Evolutionary conservation across 352 stramenopile genomes (phyloP).

Genomic region (Phytophthora aleatoria): DNA sequence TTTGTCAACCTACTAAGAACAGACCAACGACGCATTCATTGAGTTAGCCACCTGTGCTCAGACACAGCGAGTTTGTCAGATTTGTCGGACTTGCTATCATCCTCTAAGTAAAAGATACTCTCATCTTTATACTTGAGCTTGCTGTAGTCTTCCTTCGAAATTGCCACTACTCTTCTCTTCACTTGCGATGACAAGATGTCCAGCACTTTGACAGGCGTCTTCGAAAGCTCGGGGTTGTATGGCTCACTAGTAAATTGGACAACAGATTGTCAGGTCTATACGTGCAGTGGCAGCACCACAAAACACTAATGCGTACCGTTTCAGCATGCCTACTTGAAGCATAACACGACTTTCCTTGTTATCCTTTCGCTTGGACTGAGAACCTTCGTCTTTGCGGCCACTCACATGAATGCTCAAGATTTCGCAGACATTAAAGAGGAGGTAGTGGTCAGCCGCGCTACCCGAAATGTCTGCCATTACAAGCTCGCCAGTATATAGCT

Average conservation of each 20-base stretch:
- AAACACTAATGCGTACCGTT: conserved; percentile 47
- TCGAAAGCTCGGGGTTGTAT: conserved; percentile 56
- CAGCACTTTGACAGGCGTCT: conserved; percentile 43
- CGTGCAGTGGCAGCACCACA: not conserved
- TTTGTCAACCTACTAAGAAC: conserved; percentile 1
- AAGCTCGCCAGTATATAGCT: conserved; percentile 72
- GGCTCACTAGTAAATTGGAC: conserved; percentile 38
- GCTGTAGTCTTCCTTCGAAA: conserved; percentile 69
- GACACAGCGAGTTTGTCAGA: conserved; percentile 10
- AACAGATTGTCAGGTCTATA: conserved; percentile 3
- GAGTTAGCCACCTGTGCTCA: conserved; percentile 26
- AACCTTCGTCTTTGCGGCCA: conserved; percentile 27
- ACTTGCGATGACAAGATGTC: conserved; percentile 66
- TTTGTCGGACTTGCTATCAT: conserved; percentile 11
- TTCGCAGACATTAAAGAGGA: conserved; percentile 83
- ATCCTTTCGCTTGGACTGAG: conserved; percentile 33
- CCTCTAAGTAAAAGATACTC: conserved; percentile 75
- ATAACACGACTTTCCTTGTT: conserved; percentile 40
- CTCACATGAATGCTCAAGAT: conserved; percentile 67
- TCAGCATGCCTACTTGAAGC: conserved; percentile 65
- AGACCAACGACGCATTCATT: conserved; percentile 14
- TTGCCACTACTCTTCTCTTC: conserved; percentile 68
- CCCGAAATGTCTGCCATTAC: conserved; percentile 72
- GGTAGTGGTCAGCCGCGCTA: conserved; percentile 65
- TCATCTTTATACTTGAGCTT: conserved; percentile 72